A percentile compares a stretch with the other conserved stretches of the same genome.
phyloP scores from a whole-genome alignment of 2,329 filamentous ascomycete species.

The Colletotrichum sp. region DNA sequence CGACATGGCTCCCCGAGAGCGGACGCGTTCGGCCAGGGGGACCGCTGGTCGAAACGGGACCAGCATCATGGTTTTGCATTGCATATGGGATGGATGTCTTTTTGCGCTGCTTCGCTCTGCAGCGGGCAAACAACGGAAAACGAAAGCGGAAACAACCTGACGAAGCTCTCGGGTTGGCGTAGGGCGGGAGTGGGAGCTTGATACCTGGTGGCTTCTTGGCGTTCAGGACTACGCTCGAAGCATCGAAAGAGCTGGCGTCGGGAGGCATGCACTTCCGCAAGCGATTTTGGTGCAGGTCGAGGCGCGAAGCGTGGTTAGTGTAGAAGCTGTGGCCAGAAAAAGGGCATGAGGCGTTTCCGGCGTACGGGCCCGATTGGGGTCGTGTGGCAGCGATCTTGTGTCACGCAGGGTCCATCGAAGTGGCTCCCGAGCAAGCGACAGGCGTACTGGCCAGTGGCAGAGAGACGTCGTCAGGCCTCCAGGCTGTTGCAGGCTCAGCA shows the following conservation, averaged over 20 bases:
- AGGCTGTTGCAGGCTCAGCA: neutral
- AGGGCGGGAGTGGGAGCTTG: neutral
- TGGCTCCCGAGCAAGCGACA: neutral
- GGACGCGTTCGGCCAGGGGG: conserved; percentile 5
- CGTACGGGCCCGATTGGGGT: conserved; percentile 2
- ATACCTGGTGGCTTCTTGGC: neutral
- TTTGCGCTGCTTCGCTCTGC: neutral
- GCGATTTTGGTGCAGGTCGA: neutral
- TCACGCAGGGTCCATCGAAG: conserved; percentile 6
- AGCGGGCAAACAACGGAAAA: neutral
- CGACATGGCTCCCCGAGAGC: neutral
- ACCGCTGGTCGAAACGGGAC: conserved; percentile 4
- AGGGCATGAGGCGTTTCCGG: conserved; percentile 11
- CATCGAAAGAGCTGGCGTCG: neutral
- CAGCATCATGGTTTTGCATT: conserved; percentile 15
- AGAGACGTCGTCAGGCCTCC: neutral
- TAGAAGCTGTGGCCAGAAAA: neutral
- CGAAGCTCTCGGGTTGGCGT: neutral
- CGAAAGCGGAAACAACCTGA: conserved; percentile 12
- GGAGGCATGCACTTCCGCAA: neutral
- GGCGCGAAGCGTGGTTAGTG: neutral
- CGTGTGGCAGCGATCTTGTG: conserved; percentile 6
- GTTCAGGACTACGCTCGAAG: conserved; percentile 7
- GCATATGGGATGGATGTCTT: neutral
- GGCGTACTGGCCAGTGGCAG: neutral